Evolutionary conservation across 768 basidiomycete species (phyloP).

Genomic region (Suillus ampliporus): DNA sequence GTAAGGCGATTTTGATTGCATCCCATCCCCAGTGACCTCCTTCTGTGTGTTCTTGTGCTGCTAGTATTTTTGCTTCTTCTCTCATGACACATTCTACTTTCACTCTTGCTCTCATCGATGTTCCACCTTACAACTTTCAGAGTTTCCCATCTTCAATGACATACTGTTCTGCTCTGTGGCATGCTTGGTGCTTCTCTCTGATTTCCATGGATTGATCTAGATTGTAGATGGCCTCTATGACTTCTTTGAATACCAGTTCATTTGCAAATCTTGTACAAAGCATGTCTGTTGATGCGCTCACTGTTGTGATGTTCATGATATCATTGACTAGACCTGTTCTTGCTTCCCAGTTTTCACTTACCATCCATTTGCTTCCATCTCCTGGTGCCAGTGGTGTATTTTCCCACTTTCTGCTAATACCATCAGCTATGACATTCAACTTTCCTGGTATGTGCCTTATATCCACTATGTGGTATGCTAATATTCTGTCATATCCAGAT

Average conservation of each 20-base stretch:
- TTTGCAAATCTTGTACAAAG: slow-evolving; percentile 13
- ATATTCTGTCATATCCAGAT: no score
- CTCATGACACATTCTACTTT: slow-evolving; percentile 12
- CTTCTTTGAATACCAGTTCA: slow-evolving; percentile 24
- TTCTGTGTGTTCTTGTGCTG: slow-evolving; percentile 4
- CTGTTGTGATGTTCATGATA: slow-evolving; percentile 12
- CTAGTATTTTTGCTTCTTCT: slow-evolving; percentile 11
- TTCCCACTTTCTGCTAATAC: slow-evolving; percentile 33
- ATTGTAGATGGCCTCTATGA: no score
- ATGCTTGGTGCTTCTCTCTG: slow-evolving; percentile 17
- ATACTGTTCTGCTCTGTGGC: slow-evolving; percentile 23
- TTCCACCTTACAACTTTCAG: slow-evolving; percentile 22
- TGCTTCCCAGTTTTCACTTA: slow-evolving; percentile 31
- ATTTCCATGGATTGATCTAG: slow-evolving; percentile 19
- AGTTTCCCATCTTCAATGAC: slow-evolving; percentile 30
- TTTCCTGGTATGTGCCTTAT: slow-evolving; percentile 26
- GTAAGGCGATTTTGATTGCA: slow-evolving; percentile 43
- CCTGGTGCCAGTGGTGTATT: slow-evolving; percentile 15
- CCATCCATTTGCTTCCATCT: no score
- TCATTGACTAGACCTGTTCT: slow-evolving; percentile 28
- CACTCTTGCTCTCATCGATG: slow-evolving; percentile 14
- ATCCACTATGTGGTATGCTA: slow-evolving; percentile 24
- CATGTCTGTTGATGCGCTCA: no score
- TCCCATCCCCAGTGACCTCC: no score
- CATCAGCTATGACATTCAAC: slow-evolving; percentile 38